Percentiles rank a stretch among this genome's conserved stretches.
phyloP scores from a whole-genome alignment of 2,329 filamentous ascomycete species.

The Magnaporthiopsis rhizophila region DNA sequence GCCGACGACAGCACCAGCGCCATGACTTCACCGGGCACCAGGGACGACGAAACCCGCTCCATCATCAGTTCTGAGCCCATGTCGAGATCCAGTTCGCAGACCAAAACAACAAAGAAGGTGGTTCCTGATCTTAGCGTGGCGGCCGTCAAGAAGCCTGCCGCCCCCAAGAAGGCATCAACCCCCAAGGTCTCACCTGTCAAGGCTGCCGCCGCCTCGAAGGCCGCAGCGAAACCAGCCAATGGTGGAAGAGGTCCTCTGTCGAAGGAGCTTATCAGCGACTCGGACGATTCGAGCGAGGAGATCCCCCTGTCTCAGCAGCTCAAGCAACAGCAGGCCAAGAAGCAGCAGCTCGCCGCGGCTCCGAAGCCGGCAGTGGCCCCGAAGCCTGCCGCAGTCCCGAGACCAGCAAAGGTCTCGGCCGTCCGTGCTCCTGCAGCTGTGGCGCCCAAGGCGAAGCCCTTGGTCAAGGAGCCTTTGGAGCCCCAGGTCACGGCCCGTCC shows the following conservation, averaged over 20 bases:
- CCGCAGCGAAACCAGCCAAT: slow-evolving; percentile 25
- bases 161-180: slow-evolving; percentile 28
- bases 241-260: slow-evolving; percentile 31
- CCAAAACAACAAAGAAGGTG: slow-evolving; percentile 46
- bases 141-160: slow-evolving; percentile 46
- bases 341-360: slow-evolving; percentile 17
- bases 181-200: slow-evolving; percentile 33
- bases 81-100: slow-evolving; percentile 43
- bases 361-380: slow-evolving; percentile 12
- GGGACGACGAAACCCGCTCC: slow-evolving; percentile 31
- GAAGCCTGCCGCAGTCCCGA: slow-evolving; percentile 10
- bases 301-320: slow-evolving; percentile 22
- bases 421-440: slow-evolving; percentile 2
- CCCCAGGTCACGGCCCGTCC: slow-evolving; percentile 15
- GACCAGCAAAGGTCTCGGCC: slow-evolving; percentile 6
- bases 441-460: slow-evolving; percentile 3
- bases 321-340: slow-evolving; percentile 18
- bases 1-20: slow-evolving; percentile 35
- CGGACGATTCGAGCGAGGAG: slow-evolving; percentile 46
- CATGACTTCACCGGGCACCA: slow-evolving; percentile 25
- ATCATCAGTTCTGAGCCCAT: slow-evolving; percentile 33
- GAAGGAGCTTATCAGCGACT: slow-evolving; percentile 48
- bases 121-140: slow-evolving; percentile 18
- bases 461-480: slow-evolving; percentile 13
- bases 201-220: slow-evolving; percentile 18